Evolutionary conservation across 225 moss, liverwort and hornwort species (phyloP), one percentile per base, ranked within the genome.

Genomic region (Pseudoscleropodium purum): DNA sequence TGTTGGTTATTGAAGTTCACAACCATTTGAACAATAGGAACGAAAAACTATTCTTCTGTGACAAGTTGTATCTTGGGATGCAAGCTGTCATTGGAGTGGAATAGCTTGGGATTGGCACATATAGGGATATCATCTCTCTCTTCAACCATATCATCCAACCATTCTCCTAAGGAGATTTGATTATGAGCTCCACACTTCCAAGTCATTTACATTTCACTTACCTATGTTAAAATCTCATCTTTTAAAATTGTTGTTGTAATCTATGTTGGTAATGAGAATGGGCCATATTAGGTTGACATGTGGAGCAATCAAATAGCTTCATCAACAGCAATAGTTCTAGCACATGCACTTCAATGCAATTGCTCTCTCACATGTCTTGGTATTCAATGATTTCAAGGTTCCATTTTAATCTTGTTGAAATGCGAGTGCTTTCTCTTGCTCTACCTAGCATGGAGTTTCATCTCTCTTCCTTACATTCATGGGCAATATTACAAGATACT

Each of bases 281-380:
- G 49, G 18, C 43, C 10, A 4, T 75, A n/a, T 41, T 56, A 95
- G 95, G 93, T 95, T 57, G 95, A 95, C 77, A 24, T 95, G 76
- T 91, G 92, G 62, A 95, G 95, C 80, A 95, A 95, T 82, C 90
- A 84, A 62, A 93, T 95, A 81, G 95, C 92, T 56, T 88, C 92
- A 23, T 90, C 95, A 87, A 95, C 90, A 5, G 84, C 79, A 60
- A 90, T 90, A 37, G 75, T 92, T 27, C 57, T 95, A 60, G 92
- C 92, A 57, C 95, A 93, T 87, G 93, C 95, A 51, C 89, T 95
- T 49, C 91, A 92, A 87, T 88, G 82, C 93, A 95, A 93, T 84
- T 90, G 59, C 69, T 93, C 95, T 66, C 91, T 95, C n/a, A 89
- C 82, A 84, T 92, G 93, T 88, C 95, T 95, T 85, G 95, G 95